Evolutionary conservation across 331 rosid species (phyloP), one percentile per base, ranked within the genome.

Genomic region (Stylosanthes scabra): DNA sequence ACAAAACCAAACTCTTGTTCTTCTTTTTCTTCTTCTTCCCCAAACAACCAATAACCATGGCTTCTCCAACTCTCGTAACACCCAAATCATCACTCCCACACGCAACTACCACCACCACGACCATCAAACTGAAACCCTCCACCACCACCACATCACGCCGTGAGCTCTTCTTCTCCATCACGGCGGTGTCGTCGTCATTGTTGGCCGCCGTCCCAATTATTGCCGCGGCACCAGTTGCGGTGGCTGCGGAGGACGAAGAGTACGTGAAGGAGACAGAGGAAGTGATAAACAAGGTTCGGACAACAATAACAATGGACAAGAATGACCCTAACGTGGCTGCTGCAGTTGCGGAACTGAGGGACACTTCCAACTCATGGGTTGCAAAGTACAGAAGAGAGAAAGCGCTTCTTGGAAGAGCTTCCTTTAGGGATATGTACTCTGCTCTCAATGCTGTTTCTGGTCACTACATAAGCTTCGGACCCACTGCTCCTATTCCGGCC

Each of bases 311-410:
- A 42, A 62, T 92, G 91, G 99, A 95, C 70, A 86, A 72, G 71
- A 90, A 54, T 27, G 98, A 92, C 61, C 99, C 98, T 1, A 86
- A 83, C 34, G 97, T 88, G 46, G 97, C 97, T 0, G 11, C 49
- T 2, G 97, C 98, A 0, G 97, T 95, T 65, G 86, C 99, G 31
- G 96, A 90, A 3, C 80, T 95, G 1, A 82, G 98, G 74, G 97
- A 92, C 29, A 75, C 76, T 1, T 95, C 99, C 0, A 95, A 95
- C 47, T 74, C 83, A 0, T 95, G 99, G 99, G 99, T 95, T 67
- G 99, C 99, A 0, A 95, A 95, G 84, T 95, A 92, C 54, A 49
- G 99, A 57, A 87, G 90, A 55, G 99, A 95, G 84, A 95, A 95
- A 68, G 63, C 83, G 9, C 79, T 95, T 79, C 83, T 92, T n/a